Evolutionary conservation across 768 basidiomycete species (phyloP), one percentile per base, ranked within the genome.

Genomic region (Auricularia auricula-judae): DNA sequence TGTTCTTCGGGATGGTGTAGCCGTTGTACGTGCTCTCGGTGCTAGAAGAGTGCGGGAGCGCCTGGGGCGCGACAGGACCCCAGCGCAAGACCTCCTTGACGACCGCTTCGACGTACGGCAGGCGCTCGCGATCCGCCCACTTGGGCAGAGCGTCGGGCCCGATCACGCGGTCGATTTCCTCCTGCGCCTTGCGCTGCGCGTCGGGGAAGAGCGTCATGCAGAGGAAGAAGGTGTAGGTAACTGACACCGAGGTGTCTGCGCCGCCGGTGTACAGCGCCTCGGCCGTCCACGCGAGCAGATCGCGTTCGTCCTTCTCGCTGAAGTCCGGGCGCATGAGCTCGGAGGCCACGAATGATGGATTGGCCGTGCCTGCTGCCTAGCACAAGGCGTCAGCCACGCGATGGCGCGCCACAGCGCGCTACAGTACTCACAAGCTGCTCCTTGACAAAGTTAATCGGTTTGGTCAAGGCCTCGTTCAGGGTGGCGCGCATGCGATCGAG

Each of bases 191-290:
- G 16, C 51, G 62, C 53, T 72, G 71, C 5, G 70, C 69, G 1
- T 73, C 70, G 14, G 74, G 74, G 56, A 69, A 62, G n/a, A 70
- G 65, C 3, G 69, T 39, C 65, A 75, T 72, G 2, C 70, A 67
- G n/a, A 76, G 63, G 35, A 74, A 47, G 33, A 75, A 70, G 7
- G n/a, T 54, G 53, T 54, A 54, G 53, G 18, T 54, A 7, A 29
- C 53, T 7, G n/a, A n/a, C 53, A 29, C 18, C 7, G 53, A n/a
- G 18, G 53, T 54, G 53, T 54, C 53, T 8, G n/a, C 53, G 8
- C 53, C 53, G 53, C n/a, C 53, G 18, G 53, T 54, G 29, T 54
- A 54, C 11, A 54, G 18, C 53, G 53, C 53, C 53, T n/a, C 29
- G 11, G 53, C 53, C 11, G 53, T 29, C 53, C 53, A 54, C 53